Conservation (phyloP, 169 alveolate genomes). For the Plasmodium chabaudi region DNA sequence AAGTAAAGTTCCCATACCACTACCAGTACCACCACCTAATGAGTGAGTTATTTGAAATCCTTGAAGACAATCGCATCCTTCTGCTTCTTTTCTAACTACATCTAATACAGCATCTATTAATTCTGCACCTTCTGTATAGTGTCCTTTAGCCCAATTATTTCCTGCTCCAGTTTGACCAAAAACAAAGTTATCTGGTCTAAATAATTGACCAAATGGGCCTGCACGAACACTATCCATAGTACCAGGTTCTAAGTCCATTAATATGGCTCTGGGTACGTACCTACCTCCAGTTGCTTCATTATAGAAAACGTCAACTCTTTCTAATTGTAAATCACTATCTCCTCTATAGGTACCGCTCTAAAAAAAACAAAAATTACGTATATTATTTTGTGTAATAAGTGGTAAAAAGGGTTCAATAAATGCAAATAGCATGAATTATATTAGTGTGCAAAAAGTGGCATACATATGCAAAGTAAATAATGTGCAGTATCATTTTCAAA, state of each 20-base stretch:
- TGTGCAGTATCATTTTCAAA: too few relatives aligned
- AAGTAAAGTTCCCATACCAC: slow-evolving; percentile 99
- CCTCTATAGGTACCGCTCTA: slow-evolving; percentile 98
- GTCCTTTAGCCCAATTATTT: slow-evolving; percentile 99
- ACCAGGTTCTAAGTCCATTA: slow-evolving; percentile 99
- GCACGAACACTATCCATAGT: slow-evolving; percentile 99
- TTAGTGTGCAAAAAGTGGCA: neutral
- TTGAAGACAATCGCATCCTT: slow-evolving; percentile 98
- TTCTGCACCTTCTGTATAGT: slow-evolving; percentile 99
- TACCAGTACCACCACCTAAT: slow-evolving; percentile 99
- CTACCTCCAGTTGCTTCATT: slow-evolving; percentile 99
- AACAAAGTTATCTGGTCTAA: slow-evolving; percentile 98
- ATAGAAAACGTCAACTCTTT: slow-evolving; percentile 96
- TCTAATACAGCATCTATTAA: slow-evolving; percentile 98
- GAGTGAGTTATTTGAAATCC: slow-evolving; percentile 99
- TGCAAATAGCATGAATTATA: neutral
- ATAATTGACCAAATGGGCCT: slow-evolving; percentile 97
- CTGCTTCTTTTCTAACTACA: slow-evolving; percentile 99
- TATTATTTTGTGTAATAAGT: too few relatives aligned
- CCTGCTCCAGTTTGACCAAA: slow-evolving; percentile 99
- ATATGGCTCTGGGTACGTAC: slow-evolving; percentile 98
- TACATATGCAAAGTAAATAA: too few relatives aligned
- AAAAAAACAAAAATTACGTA: neutral
- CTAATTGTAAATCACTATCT: slow-evolving; percentile 96
- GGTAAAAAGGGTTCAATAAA: neutral